Base-by-base conservation (phyloP, 148 eudicot genomes). In the Chenopodium quinoa region DNA sequence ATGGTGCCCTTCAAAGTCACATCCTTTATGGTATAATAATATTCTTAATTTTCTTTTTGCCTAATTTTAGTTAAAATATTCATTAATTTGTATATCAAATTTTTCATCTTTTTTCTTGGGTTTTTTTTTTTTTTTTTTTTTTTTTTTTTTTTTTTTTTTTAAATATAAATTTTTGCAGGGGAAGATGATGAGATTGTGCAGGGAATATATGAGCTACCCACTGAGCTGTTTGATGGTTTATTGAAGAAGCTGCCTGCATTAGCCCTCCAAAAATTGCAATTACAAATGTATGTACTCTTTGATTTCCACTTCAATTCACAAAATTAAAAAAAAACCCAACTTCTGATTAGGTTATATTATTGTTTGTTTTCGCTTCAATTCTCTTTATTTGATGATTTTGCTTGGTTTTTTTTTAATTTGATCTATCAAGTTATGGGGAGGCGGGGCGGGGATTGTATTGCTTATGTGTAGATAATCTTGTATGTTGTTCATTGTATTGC, bases 211-310 rank as follows among this genome's bases (percentile, higher is more conserved):
- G 89, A 89, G 66, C 83, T 94, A 22, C 98, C 98, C 20, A 19
- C 88, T 23, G 91, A 93, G 48, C 81, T 94, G 81, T 88, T 92
- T 74, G 93, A 94, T 88, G 84, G 88, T 77, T 86, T 94, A 83
- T 37, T 94, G 84, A 85, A 85, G 54, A 85, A 82, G 48, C 75
- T 94, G 44, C 91, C 94, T 76, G 91, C 98, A 71, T 40, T 91
- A 78, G 93, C 92, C 9, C 90, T 94, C 78, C 91, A 85, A 34
- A 90, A 83, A 70, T 75, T 94, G 79, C 92, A 91, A 47, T 86
- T 82, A 22, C 81, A 86, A 52, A 75, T 85, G 97, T 93, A 44
- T 84, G 92, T 88, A 16, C 50, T 34, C 40, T 65, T 29, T 6
- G 27, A 7, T 20, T 67, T 29, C 27, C 20, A 11, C 14, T 60